Evolutionary conservation across 1,139 yeast species (phyloP), one percentile per base, ranked within the genome.

Genomic region (Hemisphaericaspora xylofermentans): DNA sequence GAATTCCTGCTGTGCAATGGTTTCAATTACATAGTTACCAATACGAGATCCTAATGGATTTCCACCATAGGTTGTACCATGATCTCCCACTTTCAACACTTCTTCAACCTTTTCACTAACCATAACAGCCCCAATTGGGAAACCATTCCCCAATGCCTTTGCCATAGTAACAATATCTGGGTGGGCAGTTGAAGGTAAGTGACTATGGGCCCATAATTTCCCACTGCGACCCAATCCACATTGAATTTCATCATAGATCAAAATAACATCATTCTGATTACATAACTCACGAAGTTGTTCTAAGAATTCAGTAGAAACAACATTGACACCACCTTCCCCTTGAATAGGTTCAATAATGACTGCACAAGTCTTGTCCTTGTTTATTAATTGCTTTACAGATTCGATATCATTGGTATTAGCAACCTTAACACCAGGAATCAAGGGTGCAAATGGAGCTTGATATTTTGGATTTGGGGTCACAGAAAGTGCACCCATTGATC

Each of bases 1-100:
- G 50, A 93, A 83, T 18, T 69, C 74, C 3, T 73, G 65, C 40
- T 83, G 66, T 10, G 89, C 74, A 36, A 93, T 74, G 51, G 80
- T 77, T 39, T 76, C 81, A 26, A 93, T 67, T 15, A 91, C 95
- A 55, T 82, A 83, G 37, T 76, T 71, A 6, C 93, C 96, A 41
- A 93, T 78, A 47, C 91, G 80, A 33, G 94, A 74, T 2, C 91
- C 98, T 47, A 93, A 71, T 38, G 98, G 98, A 61, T 93, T 93
- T 40, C 98, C 98, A 48, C 98, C 98, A 59, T 86, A 93, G 0
- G 98, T 93, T 4, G 98, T 91, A 39, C 98, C 98, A 60, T 93
- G 98, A 59, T 93, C 98, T 42, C 98, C 98, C 15, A 88, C 93
- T 45, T 80, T 73, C 52, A 93, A 70, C 2, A 73, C 80, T 12